Base-by-base conservation (phyloP, 768 basidiomycete species). In the Stropharia rugosoannulata region DNA sequence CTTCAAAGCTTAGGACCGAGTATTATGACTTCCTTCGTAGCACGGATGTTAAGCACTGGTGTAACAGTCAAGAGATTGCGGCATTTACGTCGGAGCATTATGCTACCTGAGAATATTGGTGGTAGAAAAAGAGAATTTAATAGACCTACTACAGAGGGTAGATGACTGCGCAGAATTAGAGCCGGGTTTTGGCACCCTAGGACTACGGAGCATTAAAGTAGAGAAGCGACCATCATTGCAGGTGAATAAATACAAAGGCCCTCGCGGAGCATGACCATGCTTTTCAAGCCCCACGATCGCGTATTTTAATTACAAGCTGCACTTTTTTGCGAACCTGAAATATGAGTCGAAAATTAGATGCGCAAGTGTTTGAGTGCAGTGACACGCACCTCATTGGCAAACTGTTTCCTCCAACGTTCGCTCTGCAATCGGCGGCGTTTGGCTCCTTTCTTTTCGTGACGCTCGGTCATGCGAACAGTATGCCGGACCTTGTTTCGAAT, bases 361-460 rank as follows among this genome's bases (percentile, higher is more conserved):
- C 47, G 51, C 46, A 55, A 50, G 49, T 12, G 55, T 32, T 22
- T 38, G 50, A 39, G 13, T 40, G 18, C 35, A 42, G 38, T 32
- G 52, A 22, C 35, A 64, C 83, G 60, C 73, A 84, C 91, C 80
- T 90, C 87, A 62, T 90, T 76, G 46, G 90, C 86, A 70, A 93
- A 94, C 57, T 80, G 83, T 64, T 78, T 85, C 67, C 89, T 80
- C 89, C 90, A 93, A 61, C 90, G 80, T 70, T 88, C 79, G 64
- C 90, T 92, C 48, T 74, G 75, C 64, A 93, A 73, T 59, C 90
- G 80, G 58, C 89, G 79, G 58, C 90, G 83, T 69, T 90, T 92
- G 57, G 78, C 81, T 35, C 92, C 90, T 72, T 84, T 87, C 76
- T 93, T 90, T 70, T 92, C 92, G 68, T 93, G 91, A 60, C 92